Evolutionary conservation across 352 stramenopile genomes (phyloP), one percentile per base, ranked within the genome.

Genomic region (Detonula confervacea): DNA sequence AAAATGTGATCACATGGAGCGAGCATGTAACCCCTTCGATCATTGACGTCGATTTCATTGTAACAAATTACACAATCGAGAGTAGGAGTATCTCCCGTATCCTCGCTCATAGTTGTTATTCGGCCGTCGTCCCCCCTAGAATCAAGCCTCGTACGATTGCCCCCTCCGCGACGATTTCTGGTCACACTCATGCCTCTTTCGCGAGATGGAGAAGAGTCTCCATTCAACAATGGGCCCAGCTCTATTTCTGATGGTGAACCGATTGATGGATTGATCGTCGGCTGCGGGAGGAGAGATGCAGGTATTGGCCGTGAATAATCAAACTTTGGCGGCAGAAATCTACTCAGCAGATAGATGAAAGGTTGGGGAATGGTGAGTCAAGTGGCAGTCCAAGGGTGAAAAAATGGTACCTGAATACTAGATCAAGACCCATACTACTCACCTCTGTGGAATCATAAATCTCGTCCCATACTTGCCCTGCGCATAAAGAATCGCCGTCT

Each of bases 1-100:
- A 98, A 98, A 68, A 98, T 95, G 83, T 98, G 96, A 69, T 98
- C 95, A 73, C 96, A 98, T n/a, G 96, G 96, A 27, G 96, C 95
- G 37, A 98, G 95, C 96, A 98, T 98, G 84, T 98, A 98, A 81
- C 93, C 76, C 91, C 83, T 51, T 92, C 89, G 59, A 94, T 94
- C 86, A 18, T 81, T 75, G 37, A 87, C 68, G 66, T 93, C 86
- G 54, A 94, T 95, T 55, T 86, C 77, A 73, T 91, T 90, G 77
- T 94, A 95, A 77, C 93, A 96, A 72, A 96, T 96, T 18, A 94
- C 89, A 57, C 93, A 96, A 52, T 95, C 91, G 29, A 91, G 46
- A 44, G 80, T 87, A 18, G 39, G 63, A 33, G 62, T 70, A 39
- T 87, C 73, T 39, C 20, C 29, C 30, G 46, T 78, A 18, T 74